Evolutionary conservation across 2,329 filamentous ascomycete species (phyloP), one percentile per base, ranked within the genome.

Genomic region (Beauveria australis): DNA sequence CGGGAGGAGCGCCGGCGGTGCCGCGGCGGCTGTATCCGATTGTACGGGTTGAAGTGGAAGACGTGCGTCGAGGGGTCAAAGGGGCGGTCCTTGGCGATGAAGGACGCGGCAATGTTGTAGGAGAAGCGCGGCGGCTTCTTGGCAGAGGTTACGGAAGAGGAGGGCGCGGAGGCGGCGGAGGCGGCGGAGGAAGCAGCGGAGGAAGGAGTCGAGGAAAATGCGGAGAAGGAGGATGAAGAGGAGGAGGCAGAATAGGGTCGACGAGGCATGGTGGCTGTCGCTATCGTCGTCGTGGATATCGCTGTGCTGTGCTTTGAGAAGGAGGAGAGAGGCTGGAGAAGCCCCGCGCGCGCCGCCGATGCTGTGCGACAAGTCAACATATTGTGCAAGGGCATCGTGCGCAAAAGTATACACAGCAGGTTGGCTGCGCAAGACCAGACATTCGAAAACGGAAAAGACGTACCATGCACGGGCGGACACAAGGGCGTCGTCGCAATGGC

Each of bases 51-150:
- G 76, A 91, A 92, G 69, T 87, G 84, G 73, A 89, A 89, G 61
- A 89, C 78, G 74, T 91, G 86, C 53, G 79, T 80, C n/a, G 81
- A 75, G 14, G 88, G 85, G 64, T 89, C 81, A 75, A 86, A 92
- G 37, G 79, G 80, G 49, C 80, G 81, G 66, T 86, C 83, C 72
- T 93, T 93, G 62, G 84, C 88, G 53, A 87, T 88, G 69, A 89
- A 92, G 5, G 89, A 89, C 6, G 88, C 88, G 33, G 89, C 87
- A 62, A 91, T 81, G 65, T 88, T 81, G 72, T 91, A 92, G 57
- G 82, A 83, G 69, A 90, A 83, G 53, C 67, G 69, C 22, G 73
- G 65, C 47, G 73, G 65, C 47, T 61, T 61, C 41, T 48, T 60
- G 41, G 43, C 7, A 37, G 43, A 24, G 70, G 66, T 41, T n/a